Evolutionary conservation across 1,284 basidiomycete genomes (phyloP), one percentile per base, ranked within the genome.

Genomic region (Trichosporon sp.): DNA sequence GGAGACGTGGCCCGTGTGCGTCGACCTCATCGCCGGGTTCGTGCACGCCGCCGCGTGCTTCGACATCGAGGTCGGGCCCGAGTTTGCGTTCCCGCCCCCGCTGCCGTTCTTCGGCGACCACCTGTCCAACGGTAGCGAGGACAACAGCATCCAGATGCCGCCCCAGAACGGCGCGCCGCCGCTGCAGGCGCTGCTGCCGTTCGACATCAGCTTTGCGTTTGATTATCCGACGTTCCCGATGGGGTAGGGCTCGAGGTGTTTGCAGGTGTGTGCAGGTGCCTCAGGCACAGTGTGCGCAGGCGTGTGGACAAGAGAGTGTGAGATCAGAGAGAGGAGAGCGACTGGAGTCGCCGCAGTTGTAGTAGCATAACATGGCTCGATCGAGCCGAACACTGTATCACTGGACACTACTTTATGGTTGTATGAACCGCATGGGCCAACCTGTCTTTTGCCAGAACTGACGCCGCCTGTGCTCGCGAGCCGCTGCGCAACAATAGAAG

Each of bases 1-100:
- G 51, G 35, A 35, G 9, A 53, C 64, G 3, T 73, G 70, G 69
- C 70, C 72, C 4, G 34, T 62, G 13, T 72, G 69, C 31, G 47
- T 27, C 7, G 64, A 70, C 9, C 67, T 72, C 31, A 65, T 64
- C 25, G 34, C 38, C 1, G 70, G 70, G 5, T 73, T 69, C 35
- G 29, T 25, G 5, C 65, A 66, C 1, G 74, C 72, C 1, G 71
- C 72, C 0, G 18, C 21, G 3, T 64, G 47, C 9, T 70, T 72
- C 15, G 70, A 27, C 11, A 63, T 38, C 13, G 32, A 63, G 25
- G 34, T 63, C 34, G 62, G 35, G 35, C 23, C 62, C 34, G 34
- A 38, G 62, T 63, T 63, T n/a, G 56, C 35, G n/a, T 63, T 38
- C 23, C 62, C 56, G 4, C 56, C 56, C 13, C 56, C 56, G 29